Evolutionary conservation across 164 flowering plant species (phyloP).

Genomic region (Berberis vulgaris): DNA sequence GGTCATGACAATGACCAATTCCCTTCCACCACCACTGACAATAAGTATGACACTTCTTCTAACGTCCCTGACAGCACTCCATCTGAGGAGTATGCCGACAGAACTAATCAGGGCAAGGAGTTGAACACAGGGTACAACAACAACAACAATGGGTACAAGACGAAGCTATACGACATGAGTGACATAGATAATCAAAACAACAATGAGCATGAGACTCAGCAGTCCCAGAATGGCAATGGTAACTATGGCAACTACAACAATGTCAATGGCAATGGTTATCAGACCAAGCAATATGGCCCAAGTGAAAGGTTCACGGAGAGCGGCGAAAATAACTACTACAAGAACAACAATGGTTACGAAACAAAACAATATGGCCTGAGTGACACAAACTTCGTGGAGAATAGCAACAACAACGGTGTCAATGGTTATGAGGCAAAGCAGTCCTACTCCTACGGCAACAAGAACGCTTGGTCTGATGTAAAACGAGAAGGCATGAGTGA

Average conservation of each 20-base stretch:
- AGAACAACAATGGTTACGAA: not conserved
- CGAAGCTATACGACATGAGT: not conserved
- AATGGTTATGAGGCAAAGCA: too few species aligned
- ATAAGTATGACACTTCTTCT: not conserved
- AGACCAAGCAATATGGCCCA: slow-evolving; percentile 21
- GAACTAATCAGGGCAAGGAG: slow-evolving; percentile 4
- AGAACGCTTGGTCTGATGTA: too few species aligned
- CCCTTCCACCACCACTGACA: slow-evolving; percentile 4
- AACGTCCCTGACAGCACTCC: slow-evolving; percentile 1
- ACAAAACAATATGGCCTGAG: not conserved
- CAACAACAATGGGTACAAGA: not conserved
- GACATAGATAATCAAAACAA: not conserved
- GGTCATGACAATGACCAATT: slow-evolving; percentile 13
- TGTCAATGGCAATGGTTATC: slow-evolving; percentile 1
- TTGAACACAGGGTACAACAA: slow-evolving; percentile 4
- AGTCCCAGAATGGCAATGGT: slow-evolving; percentile 27
- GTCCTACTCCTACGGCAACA: too few species aligned
- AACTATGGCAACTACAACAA: not conserved
- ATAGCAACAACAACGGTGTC: too few species aligned
- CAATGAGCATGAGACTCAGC: slow-evolving; percentile 3
- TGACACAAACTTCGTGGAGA: too few species aligned
- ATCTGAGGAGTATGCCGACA: slow-evolving; percentile 6
- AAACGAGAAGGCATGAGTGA: too few species aligned
- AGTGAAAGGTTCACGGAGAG: slow-evolving; percentile 37
- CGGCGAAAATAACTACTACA: not conserved